A percentile compares a stretch with the other conserved stretches of the same genome.
Conservation (phyloP, 495 filamentous ascomycete genomes). For the Xylaria curta region DNA sequence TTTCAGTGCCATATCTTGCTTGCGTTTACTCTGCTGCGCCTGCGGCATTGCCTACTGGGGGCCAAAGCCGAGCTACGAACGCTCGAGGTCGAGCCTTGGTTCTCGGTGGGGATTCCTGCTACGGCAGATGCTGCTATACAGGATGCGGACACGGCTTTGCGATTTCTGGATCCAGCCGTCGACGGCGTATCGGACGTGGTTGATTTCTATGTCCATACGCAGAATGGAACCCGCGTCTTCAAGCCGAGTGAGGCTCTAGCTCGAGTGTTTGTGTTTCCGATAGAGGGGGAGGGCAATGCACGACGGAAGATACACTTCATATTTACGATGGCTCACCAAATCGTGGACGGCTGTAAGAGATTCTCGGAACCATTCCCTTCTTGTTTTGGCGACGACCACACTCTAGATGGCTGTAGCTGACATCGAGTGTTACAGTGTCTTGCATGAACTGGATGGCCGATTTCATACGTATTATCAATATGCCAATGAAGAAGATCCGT, state of each 20-base stretch:
- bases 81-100: slow-evolving; percentile 25
- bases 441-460: slow-evolving; percentile 20
- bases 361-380: too few relatives aligned
- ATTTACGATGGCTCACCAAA: slow-evolving; percentile 24
- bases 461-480: slow-evolving; percentile 18
- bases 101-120: slow-evolving; percentile 14
- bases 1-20: slow-evolving; percentile 20
- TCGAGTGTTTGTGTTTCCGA: slow-evolving; percentile 22
- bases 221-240: slow-evolving; percentile 16
- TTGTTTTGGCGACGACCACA: too few relatives aligned
- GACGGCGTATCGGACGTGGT: slow-evolving; percentile 8
- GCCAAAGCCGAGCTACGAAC: slow-evolving; percentile 19
- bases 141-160: slow-evolving; percentile 18
- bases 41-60: slow-evolving; percentile 17
- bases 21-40: slow-evolving; percentile 18
- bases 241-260: slow-evolving; percentile 17
- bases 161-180: slow-evolving; percentile 8
- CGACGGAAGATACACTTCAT: slow-evolving; percentile 13
- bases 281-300: neutral
- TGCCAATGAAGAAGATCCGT: slow-evolving; percentile 5
- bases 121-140: slow-evolving; percentile 15
- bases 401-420: too few relatives aligned
- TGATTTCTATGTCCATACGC: slow-evolving; percentile 18
- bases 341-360: slow-evolving; percentile 8
- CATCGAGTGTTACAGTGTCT: neutral